Evolutionary conservation across 805 yeast species (phyloP).

Genomic region (Lachancea waltii): DNA sequence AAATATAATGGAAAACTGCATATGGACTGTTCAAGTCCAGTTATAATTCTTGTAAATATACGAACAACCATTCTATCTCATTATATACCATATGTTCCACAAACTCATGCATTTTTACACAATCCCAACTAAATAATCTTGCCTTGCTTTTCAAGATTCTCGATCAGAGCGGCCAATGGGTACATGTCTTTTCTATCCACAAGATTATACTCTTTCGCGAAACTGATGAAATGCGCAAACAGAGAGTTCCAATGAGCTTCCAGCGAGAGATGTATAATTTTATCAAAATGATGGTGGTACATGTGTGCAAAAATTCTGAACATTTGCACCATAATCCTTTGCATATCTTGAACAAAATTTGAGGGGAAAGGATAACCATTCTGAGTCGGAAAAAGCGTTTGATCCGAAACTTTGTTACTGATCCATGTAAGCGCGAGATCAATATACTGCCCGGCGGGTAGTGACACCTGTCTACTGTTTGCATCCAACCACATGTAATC

Average conservation of each 20-base stretch:
- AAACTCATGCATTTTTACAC: constrained; percentile 2
- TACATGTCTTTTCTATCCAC: constrained; percentile 73
- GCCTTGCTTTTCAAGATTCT: constrained; percentile 77
- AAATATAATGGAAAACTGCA: constrained; percentile 2
- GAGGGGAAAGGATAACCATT: constrained; percentile 86
- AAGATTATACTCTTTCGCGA: constrained; percentile 75
- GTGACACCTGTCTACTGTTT: constrained; percentile 69
- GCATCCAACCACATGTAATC: constrained; percentile 88
- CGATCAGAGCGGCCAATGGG: constrained; percentile 73
- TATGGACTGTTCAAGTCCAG: background rate
- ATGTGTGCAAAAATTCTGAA: constrained; percentile 93
- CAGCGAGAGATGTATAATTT: constrained; percentile 78
- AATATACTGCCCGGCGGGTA: constrained; percentile 90
- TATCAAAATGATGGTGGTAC: constrained; percentile 91
- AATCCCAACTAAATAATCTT: constrained; percentile 44
- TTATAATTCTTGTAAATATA: constrained; percentile 1
- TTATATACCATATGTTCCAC: background rate
- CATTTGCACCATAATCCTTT: constrained; percentile 85
- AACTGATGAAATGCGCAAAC: constrained; percentile 88
- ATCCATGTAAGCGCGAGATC: constrained; percentile 91
- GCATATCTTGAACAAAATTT: constrained; percentile 71
- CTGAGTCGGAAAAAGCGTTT: constrained; percentile 84
- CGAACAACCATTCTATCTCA: constrained; percentile 1
- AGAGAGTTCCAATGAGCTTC: constrained; percentile 99
- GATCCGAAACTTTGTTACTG: constrained; percentile 79